Conservation (phyloP, 177 flowering plant species). For the Telopea speciosissima region DNA sequence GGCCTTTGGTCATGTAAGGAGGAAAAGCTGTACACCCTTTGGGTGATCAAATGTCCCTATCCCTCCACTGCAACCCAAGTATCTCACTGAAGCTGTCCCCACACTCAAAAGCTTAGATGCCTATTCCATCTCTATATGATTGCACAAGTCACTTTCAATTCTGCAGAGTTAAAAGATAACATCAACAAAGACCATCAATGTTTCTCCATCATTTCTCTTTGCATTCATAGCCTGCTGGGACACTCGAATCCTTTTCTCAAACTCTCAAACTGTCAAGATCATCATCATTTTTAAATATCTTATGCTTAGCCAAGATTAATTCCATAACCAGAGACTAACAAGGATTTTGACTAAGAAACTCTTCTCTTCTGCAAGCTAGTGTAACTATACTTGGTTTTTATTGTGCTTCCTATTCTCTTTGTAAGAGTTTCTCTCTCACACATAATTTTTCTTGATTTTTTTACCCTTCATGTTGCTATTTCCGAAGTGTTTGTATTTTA, state of each 20-base stretch:
- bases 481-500: too few relatives aligned
- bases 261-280: neutral
- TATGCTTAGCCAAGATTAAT: neutral
- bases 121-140: slow-evolving; percentile 46
- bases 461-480: neutral
- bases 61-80: slow-evolving; percentile 22
- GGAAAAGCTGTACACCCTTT: slow-evolving; percentile 16
- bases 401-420: too few relatives aligned
- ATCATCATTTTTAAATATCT: neutral
- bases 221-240: slow-evolving; percentile 16
- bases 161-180: slow-evolving; percentile 21
- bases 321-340: neutral
- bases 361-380: neutral
- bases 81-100: slow-evolving; percentile 37
- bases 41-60: slow-evolving; percentile 39
- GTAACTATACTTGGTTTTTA: neutral
- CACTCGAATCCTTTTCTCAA: neutral
- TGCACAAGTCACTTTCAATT: slow-evolving; percentile 42
- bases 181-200: slow-evolving; percentile 26
- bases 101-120: slow-evolving; percentile 33
- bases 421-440: too few relatives aligned
- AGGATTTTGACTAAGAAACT: neutral
- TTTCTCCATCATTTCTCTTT: slow-evolving; percentile 7
- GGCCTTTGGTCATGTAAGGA: neutral
- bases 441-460: too few relatives aligned